Conservation (phyloP, 257 asterid genomes). For the Perilla frutescens region DNA sequence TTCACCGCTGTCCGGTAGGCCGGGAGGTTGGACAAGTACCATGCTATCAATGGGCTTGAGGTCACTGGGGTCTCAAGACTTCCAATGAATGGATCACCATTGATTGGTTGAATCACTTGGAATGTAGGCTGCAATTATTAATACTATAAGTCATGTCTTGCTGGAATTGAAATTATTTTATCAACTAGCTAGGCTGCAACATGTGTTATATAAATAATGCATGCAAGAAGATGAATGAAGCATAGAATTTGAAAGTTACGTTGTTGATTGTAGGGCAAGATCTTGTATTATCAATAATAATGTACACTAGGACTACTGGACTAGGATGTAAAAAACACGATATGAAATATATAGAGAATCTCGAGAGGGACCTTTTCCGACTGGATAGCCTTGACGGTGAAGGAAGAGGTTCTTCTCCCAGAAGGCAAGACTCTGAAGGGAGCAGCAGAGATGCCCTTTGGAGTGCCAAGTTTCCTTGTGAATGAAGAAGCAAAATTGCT, state of each 20-base stretch:
- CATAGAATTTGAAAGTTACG: neutral
- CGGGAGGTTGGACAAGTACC: slow-evolving; percentile 95
- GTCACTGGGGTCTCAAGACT: slow-evolving; percentile 95
- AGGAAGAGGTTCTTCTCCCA: slow-evolving; percentile 59
- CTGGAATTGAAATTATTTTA: too few relatives aligned
- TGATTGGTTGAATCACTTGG: slow-evolving; percentile 93
- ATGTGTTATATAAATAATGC: neutral
- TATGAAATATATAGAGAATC: slow-evolving; percentile 30
- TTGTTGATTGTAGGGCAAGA: neutral
- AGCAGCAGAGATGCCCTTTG: slow-evolving; percentile 83
- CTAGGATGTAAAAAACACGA: neutral
- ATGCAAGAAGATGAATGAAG: neutral
- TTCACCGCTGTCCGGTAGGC: slow-evolving; percentile 87
- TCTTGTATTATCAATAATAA: neutral
- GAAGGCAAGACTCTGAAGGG: slow-evolving; percentile 70
- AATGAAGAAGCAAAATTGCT: slow-evolving; percentile 64
- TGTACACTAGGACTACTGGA: too few relatives aligned
- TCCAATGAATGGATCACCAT: slow-evolving; percentile 98
- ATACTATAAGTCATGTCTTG: too few relatives aligned
- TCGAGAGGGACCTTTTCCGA: slow-evolving; percentile 66
- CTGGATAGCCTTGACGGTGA: slow-evolving; percentile 77
- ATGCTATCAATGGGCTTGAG: slow-evolving; percentile 92
- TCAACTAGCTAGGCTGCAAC: too few relatives aligned
- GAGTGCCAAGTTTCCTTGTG: slow-evolving; percentile 56
- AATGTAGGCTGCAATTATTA: slow-evolving; percentile 72